Conservation (phyloP, 257 asterid genomes). For the Craterostigma plantagineum region DNA sequence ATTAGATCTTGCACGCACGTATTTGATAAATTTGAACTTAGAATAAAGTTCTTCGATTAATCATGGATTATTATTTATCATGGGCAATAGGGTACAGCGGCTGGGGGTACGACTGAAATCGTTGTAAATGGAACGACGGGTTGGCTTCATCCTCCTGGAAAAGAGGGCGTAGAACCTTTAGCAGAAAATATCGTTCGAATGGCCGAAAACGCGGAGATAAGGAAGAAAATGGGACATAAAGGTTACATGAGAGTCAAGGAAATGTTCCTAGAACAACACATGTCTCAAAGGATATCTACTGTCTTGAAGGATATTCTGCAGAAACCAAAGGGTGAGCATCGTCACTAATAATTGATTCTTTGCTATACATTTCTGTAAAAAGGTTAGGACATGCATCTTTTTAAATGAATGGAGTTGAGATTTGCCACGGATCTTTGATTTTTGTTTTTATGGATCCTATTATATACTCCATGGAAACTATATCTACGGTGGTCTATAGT, state of each 20-base stretch:
- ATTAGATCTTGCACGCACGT: too few relatives aligned
- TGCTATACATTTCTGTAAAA: too few relatives aligned
- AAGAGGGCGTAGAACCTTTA: constrained; percentile 71
- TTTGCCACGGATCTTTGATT: too few relatives aligned
- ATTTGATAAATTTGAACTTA: too few relatives aligned
- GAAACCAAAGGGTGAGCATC: constrained; percentile 11
- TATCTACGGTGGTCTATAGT: too few relatives aligned
- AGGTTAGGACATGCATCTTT: too few relatives aligned
- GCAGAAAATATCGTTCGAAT: constrained; percentile 55
- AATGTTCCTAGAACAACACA: constrained; percentile 66
- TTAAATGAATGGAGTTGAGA: too few relatives aligned
- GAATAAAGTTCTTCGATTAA: too few relatives aligned
- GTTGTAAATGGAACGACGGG: constrained; percentile 79
- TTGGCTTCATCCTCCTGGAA: constrained; percentile 77
- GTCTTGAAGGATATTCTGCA: constrained; percentile 49
- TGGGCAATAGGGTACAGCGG: constrained; percentile 82
- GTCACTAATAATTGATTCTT: too few relatives aligned
- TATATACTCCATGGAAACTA: too few relatives aligned
- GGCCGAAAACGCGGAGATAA: constrained; percentile 36
- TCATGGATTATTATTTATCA: too few relatives aligned
- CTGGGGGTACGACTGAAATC: constrained; percentile 90
- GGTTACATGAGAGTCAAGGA: constrained; percentile 58
- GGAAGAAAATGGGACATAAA: constrained; percentile 57
- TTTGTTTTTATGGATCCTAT: too few relatives aligned
- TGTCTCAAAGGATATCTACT: constrained; percentile 52